Conservation (phyloP, 257 asterid genomes). For the Echium plantagineum region DNA sequence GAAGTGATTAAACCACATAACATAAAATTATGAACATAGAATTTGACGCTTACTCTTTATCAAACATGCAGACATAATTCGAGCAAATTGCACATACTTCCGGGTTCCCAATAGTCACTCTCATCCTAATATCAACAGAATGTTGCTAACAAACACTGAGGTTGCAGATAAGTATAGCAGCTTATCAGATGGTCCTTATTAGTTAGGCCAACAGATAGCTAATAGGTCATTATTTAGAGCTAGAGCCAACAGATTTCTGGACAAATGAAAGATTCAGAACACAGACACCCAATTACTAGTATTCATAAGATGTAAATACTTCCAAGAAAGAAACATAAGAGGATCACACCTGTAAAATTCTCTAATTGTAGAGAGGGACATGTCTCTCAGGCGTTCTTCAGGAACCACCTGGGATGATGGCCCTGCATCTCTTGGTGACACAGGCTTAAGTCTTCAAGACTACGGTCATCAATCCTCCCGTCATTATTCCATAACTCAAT, state of each 20-base stretch:
- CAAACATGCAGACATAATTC: too few species aligned
- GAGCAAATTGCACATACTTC: neutral
- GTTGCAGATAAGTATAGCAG: neutral
- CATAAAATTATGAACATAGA: too few species aligned
- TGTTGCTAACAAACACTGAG: neutral
- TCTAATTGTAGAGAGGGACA: constrained; percentile 61
- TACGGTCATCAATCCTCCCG: constrained; percentile 11
- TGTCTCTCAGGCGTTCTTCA: constrained; percentile 49
- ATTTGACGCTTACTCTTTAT: too few species aligned
- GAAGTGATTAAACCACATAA: too few species aligned
- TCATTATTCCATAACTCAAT: constrained; percentile 19
- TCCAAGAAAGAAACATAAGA: constrained; percentile 3
- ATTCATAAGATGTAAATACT: neutral
- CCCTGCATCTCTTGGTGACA: constrained; percentile 28
- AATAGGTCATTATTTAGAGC: neutral
- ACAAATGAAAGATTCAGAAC: neutral
- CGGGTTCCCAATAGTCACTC: neutral
- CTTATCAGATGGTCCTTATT: neutral
- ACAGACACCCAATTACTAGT: neutral
- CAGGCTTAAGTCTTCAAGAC: constrained; percentile 22
- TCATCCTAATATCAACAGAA: neutral
- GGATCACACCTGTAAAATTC: constrained; percentile 71
- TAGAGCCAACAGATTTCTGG: neutral
- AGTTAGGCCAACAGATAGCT: neutral
- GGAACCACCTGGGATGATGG: constrained; percentile 24